A percentile compares a stretch with the other conserved stretches of the same genome.
These are phyloP conservation scores for Rhizophagus clarus DNA, from an alignment of 192 early-diverging fungal species.

Conservation along the genomic window DNA sequence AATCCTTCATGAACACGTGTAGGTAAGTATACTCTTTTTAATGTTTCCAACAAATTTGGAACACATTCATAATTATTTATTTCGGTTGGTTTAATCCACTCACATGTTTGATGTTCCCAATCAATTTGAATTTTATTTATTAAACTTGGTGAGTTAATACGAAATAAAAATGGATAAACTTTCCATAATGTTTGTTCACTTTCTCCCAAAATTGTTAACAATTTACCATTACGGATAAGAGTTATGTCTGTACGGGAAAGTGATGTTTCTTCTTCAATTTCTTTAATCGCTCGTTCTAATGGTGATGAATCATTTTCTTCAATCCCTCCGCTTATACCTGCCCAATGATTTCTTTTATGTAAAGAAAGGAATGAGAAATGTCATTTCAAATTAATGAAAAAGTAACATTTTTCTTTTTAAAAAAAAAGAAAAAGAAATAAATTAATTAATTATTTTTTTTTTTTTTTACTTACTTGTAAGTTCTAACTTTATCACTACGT, in stretches of 20 bases:
- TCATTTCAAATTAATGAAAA: neutral
- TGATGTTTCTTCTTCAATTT: slow-evolving; percentile 23
- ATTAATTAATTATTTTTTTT: no score
- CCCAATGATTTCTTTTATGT: slow-evolving; percentile 22
- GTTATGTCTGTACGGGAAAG: neutral
- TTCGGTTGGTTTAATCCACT: slow-evolving; percentile 24
- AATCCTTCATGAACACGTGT: slow-evolving; percentile 7
- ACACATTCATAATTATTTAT: neutral
- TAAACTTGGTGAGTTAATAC: neutral
- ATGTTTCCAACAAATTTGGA: slow-evolving; percentile 18
- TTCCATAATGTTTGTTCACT: slow-evolving; percentile 9
- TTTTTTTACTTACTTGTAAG: slow-evolving; percentile 11
- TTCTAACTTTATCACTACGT: slow-evolving; percentile 16
- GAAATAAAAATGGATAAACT: slow-evolving; percentile 25
- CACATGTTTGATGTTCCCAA: slow-evolving; percentile 27
- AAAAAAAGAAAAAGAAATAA: no score
- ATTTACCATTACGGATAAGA: slow-evolving; percentile 9
- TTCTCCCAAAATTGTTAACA: neutral
- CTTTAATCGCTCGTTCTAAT: slow-evolving; percentile 12
- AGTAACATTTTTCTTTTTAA: neutral
- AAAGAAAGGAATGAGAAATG: neutral
- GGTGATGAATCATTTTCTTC: slow-evolving; percentile 14
- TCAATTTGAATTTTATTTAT: slow-evolving; percentile 7
- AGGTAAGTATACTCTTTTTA: slow-evolving; percentile 25
- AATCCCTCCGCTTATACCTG: slow-evolving; percentile 18